Evolutionary conservation across 2,329 filamentous ascomycete genomes (phyloP).

Genomic region (Verticillium albo-atrum): DNA sequence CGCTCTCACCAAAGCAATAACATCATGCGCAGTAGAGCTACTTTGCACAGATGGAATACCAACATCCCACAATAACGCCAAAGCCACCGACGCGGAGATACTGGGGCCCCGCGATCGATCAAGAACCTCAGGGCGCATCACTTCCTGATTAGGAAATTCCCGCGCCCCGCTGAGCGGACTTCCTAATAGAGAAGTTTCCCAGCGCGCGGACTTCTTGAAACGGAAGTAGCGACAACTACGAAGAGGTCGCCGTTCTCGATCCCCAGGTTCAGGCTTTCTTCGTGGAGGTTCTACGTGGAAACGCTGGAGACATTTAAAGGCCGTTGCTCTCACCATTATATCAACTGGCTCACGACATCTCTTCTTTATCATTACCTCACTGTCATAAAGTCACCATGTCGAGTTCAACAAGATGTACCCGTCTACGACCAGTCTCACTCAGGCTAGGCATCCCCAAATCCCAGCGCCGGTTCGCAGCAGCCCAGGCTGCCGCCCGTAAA

Average conservation of each 20-base stretch:
- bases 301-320: no score
- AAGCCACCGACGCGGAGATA: background rate
- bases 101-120: background rate
- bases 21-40: no score
- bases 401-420: background rate
- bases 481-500: slow-evolving; percentile 30
- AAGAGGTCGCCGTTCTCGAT: background rate
- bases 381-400: background rate
- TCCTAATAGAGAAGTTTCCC: background rate
- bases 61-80: no score
- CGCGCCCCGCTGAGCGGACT: background rate
- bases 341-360: background rate
- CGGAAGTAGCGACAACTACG: background rate
- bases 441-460: background rate
- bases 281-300: background rate
- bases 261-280: background rate
- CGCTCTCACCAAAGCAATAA: no score
- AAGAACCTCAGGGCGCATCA: background rate
- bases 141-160: background rate
- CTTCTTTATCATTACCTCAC: no score
- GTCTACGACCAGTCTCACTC: background rate
- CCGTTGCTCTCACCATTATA: no score
- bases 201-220: background rate
- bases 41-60: no score
- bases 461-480: background rate